Evolutionary conservation across 108 stramenopile genomes (phyloP), one percentile per base, ranked within the genome.

Genomic region (Aurantiochytrium sp.): DNA sequence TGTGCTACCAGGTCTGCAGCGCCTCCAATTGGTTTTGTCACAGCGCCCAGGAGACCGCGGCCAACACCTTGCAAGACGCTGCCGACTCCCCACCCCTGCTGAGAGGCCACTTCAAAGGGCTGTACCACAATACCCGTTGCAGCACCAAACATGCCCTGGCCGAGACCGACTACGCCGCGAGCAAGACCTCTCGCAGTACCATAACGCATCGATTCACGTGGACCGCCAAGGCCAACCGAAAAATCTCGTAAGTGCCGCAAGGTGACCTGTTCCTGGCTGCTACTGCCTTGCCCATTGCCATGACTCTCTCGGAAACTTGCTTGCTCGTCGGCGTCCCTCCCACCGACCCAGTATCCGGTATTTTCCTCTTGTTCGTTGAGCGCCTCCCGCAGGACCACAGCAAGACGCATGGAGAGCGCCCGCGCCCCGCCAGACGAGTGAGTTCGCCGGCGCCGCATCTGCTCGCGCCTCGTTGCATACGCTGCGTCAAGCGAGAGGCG

Each of bases 1-100:
- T 83, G 76, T 6, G 76, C 76, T 23, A 83, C 76, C n/a, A 83
- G 28, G 28, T 83, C 76, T 6, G 76, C 76, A 12, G 76, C 76
- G 23, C 76, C 76, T 21, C 76, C 51, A 23, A 83, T 83, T 35
- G 76, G 76, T 35, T 83, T 83, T 0, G 76, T 83, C 49, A 83
- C 6, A 19, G 76, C 76, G 23, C 76, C 76, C 6, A 83, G 49
- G 10, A 83, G 23, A 12, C 76, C 76, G n/a, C 45, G 45, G 6
- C 76, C 76, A 6, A 83, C 76, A 16, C 76, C 76, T 23, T 83
- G 45, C 4, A 83, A 4, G 76, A 83, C 76, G 51, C 76, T 83
- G 28, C 76, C 76, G 51, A 83, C 45, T 8, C 76, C 76, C 76
- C 76, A 83, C 8, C 76, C 76, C 49, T 83, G 49, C 51, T 83